These are phyloP conservation scores for Trametes sanguinea DNA, from an alignment of 768 basidiomycete species.

Conservation along the genomic window DNA sequence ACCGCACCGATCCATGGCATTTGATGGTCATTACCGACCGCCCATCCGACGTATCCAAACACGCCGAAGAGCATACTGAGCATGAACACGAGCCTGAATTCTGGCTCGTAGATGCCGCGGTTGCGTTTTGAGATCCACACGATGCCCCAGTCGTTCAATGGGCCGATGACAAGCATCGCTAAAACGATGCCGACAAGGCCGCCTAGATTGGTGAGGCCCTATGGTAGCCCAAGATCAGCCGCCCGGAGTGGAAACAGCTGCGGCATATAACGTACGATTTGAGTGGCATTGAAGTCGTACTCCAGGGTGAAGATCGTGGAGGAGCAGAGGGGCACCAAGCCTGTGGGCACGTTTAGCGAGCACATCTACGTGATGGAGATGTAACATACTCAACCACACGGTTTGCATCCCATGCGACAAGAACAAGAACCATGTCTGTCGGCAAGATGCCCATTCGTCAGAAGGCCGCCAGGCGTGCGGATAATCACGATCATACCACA, in stretches of 20 bases:
- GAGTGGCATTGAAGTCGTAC: conserved; percentile 43
- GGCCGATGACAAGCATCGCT: conserved; percentile 40
- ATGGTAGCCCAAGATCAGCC: not conserved
- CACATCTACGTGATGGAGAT: not conserved
- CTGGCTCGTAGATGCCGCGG: conserved; percentile 49
- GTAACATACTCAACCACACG: conserved; percentile 43
- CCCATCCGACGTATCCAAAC: conserved; percentile 50
- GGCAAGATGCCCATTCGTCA: not conserved
- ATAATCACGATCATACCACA: conserved; percentile 26
- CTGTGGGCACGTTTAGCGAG: conserved; percentile 33
- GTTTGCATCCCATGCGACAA: conserved; percentile 45
- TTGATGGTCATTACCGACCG: conserved; percentile 42
- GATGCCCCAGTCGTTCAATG: conserved; percentile 45
- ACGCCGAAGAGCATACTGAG: conserved; percentile 45
- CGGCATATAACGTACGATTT: conserved; percentile 30
- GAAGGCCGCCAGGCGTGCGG: not conserved
- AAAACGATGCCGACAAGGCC: conserved; percentile 46
- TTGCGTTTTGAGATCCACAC: conserved; percentile 47
- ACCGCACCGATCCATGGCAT: conserved; percentile 52
- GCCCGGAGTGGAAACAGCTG: not conserved
- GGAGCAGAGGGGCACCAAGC: conserved; percentile 45
- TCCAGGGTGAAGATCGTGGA: conserved; percentile 48
- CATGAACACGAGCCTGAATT: conserved; percentile 46
- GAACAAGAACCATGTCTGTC: conserved; percentile 42
- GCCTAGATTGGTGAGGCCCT: conserved; percentile 45